Evolutionary conservation across 2,329 filamentous ascomycete genomes (phyloP).

Genomic region (Ceratocystis huliohia): DNA sequence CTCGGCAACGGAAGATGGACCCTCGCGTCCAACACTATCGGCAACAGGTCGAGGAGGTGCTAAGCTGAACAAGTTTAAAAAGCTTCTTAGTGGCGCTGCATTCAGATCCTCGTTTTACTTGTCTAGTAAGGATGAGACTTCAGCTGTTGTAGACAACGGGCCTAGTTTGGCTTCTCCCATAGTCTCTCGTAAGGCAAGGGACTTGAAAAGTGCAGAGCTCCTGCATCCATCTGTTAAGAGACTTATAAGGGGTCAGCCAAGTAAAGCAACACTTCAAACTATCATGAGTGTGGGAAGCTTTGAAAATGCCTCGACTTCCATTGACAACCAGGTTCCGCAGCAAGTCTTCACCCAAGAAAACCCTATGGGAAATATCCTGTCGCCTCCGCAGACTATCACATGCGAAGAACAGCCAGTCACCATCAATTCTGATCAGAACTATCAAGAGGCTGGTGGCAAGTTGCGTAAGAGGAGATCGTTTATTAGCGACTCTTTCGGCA

Average conservation of each 20-base stretch:
- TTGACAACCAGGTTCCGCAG: slow-evolving; percentile 20
- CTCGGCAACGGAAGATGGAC: neutral
- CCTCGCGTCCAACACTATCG: neutral
- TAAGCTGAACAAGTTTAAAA: slow-evolving; percentile 31
- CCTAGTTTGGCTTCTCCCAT: slow-evolving; percentile 24
- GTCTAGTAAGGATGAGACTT: slow-evolving; percentile 19
- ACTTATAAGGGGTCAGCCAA: slow-evolving; percentile 32
- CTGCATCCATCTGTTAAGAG: slow-evolving; percentile 26
- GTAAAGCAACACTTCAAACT: slow-evolving; percentile 37
- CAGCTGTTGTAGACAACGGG: slow-evolving; percentile 28
- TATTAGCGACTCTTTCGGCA: slow-evolving; percentile 14
- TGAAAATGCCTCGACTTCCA: slow-evolving; percentile 25
- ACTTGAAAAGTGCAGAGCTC: slow-evolving; percentile 28
- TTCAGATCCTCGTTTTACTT: slow-evolving; percentile 22
- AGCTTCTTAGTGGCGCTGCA: slow-evolving; percentile 30
- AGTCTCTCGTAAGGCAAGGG: slow-evolving; percentile 25
- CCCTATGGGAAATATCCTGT: no score
- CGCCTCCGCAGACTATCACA: neutral
- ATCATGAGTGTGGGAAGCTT: slow-evolving; percentile 40
- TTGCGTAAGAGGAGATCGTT: slow-evolving; percentile 21
- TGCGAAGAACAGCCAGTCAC: neutral
- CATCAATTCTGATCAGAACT: neutral
- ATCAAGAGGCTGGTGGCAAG: neutral
- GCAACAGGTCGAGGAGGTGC: neutral
- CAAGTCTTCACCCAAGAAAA: slow-evolving; percentile 20